Conservation (phyloP, 257 asterid species). For the Solanum verrucosum region DNA sequence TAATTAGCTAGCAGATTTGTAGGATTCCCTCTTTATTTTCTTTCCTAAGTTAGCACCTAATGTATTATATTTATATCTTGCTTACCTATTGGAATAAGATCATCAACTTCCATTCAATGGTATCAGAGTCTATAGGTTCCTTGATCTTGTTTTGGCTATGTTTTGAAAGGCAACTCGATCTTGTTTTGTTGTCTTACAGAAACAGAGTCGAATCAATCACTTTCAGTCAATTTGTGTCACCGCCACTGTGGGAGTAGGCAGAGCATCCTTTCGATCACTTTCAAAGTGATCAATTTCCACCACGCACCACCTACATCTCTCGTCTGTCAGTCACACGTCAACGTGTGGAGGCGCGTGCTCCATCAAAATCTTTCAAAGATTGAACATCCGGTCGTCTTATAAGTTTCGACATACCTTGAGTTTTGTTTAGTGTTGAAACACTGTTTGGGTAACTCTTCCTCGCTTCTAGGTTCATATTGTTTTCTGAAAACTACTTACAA, state of each 20-base stretch:
- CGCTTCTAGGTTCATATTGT: background rate
- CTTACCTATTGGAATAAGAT: background rate
- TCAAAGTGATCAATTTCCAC: background rate
- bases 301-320: background rate
- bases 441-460: background rate
- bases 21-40: background rate
- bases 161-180: background rate
- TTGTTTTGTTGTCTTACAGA: background rate
- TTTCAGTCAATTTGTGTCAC: background rate
- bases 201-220: background rate
- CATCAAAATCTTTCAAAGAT: background rate
- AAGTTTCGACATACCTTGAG: background rate
- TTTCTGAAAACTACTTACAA: background rate
- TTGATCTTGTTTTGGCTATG: background rate
- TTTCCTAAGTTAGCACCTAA: background rate
- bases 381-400: background rate
- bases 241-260: background rate
- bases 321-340: background rate
- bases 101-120: background rate
- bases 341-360: background rate
- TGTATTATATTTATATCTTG: background rate
- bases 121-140: background rate
- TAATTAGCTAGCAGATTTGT: background rate
- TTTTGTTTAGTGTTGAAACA: background rate
- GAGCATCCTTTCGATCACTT: background rate